Base-by-base conservation (phyloP, 2,329 filamentous ascomycete genomes). In the Geosmithia morbida region DNA sequence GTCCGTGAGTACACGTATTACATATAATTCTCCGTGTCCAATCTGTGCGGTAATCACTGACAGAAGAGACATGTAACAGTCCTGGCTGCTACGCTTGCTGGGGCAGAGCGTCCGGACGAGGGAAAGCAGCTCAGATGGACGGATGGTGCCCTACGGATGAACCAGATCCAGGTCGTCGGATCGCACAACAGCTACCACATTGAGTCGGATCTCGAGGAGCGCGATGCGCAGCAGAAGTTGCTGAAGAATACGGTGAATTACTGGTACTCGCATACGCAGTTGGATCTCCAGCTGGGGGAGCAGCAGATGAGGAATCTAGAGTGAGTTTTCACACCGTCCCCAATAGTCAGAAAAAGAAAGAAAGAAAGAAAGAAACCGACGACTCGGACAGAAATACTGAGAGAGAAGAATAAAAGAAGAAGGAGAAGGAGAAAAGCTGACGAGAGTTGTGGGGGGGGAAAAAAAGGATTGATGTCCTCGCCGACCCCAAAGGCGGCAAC, bases 131-230 rank as follows among this genome's bases (percentile, higher is more conserved):
- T 63, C 29, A 57, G 51, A 18, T 64, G 61, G 61, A 54, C 59
- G 14, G 41, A 52, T 16, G 49, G 52, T 19, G 49, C 51, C 16
- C 55, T 72, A 46, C 69, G 68, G 46, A 66, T 74, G 59, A 74
- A 74, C 55, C 68, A 74, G 44, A 66, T 73, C 44, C 70, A 74
- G 53, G 65, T 73, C 41, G 57, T 72, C 39, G 70, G 70, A 51
- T 71, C 70, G 0, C 70, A 74, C 55, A 74, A 74, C 56, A 69
- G 65, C 51, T 74, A 74, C 56, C 70, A 74, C 50, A 60, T 65
- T 40, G 70, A 74, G 51, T 58, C 67, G 20, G 59, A 61, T 2
- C 58, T 62, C 1, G 56, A 59, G n/a, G 69, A 71, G 51, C 63
- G 64, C 37, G 51, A 58, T 2, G 53, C 63, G 11, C 66, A 72